Evolutionary conservation across 2,329 filamentous ascomycete species (phyloP).

Genomic region (Colletotrichum sp.): DNA sequence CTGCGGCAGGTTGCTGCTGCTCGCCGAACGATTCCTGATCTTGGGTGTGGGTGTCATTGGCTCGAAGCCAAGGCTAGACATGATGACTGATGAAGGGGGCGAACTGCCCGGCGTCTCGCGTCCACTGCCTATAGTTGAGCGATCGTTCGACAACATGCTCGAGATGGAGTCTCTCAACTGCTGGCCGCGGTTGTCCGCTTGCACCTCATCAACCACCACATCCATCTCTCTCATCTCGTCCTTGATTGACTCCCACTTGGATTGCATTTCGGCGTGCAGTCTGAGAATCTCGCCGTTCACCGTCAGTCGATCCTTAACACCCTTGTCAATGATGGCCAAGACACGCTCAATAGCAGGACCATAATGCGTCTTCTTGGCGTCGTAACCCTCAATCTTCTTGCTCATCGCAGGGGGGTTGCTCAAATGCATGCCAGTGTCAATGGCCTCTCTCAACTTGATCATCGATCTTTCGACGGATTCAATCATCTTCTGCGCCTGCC

Average conservation of each 20-base stretch:
- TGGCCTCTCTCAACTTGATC: conserved; percentile 77
- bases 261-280: conserved; percentile 83
- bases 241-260: conserved; percentile 80
- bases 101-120: conserved; percentile 75
- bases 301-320: conserved; percentile 93
- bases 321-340: conserved; percentile 90
- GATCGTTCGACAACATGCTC: conserved; percentile 85
- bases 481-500: conserved; percentile 95
- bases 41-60: conserved; percentile 49
- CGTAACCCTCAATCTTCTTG: conserved; percentile 91
- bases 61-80: conserved; percentile 59
- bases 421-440: conserved; percentile 77
- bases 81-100: conserved; percentile 66
- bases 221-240: conserved; percentile 81
- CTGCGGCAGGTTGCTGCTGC: conserved; percentile 50
- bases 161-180: conserved; percentile 92
- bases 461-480: conserved; percentile 92
- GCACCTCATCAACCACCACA: conserved; percentile 73
- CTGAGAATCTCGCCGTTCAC: conserved; percentile 95
- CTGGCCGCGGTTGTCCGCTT: conserved; percentile 66
- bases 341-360: conserved; percentile 92
- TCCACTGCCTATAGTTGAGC: conserved; percentile 72
- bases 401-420: conserved; percentile 72
- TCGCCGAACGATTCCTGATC: conserved; percentile 53
- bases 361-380: conserved; percentile 94